Base-by-base conservation (phyloP, 2,329 filamentous ascomycete genomes). In the Leptosphaerulina australis region DNA sequence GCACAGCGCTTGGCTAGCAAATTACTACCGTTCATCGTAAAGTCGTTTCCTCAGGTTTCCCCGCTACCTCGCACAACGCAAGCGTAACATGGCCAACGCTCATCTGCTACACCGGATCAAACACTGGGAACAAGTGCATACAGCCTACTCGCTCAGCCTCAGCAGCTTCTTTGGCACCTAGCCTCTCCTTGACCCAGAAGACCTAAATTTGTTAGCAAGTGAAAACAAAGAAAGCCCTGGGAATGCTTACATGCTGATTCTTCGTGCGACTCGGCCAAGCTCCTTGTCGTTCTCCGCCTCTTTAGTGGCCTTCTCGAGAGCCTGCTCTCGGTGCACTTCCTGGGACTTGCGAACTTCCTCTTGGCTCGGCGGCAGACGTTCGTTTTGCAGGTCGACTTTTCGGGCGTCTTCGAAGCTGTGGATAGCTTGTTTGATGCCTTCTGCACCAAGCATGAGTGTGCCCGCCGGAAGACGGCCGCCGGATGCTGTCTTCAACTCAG, bases 371-470 rank as follows among this genome's bases (percentile, higher is more conserved):
- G 94, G 94, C 58, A 99, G 80, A 56, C 91, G 84, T 77, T 99
- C 94, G 73, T 99, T 99, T 77, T 97, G 92, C 56, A 97, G 69
- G 77, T 99, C 94, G 38, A 99, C 92, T 80, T 97, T 97, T 57
- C 91, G 83, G 12, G 94, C 94, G 73, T 99, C 94, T 73, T 99
- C 94, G 62, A 99, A 99, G 63, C 85, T 95, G 75, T 85, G 93
- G 66, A 99, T 99, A 25, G 94, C 94, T 68, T 97, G 92, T 81
- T 97, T 99, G 79, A 97, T 97, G 51, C 94, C 94, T 76, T 99
- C 94, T 0, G 94, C 93, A 51, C 94, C 94, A 44, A 97, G 83
- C 94, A 99, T 97, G 55, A 99, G 86, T 5, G 94, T 99, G 50
- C 94, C 94, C 5, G 92, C 91, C 1, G 94, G 94, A 56, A 99